Conservation (phyloP, 1,284 basidiomycete species). For the Earliella scabrosa region DNA sequence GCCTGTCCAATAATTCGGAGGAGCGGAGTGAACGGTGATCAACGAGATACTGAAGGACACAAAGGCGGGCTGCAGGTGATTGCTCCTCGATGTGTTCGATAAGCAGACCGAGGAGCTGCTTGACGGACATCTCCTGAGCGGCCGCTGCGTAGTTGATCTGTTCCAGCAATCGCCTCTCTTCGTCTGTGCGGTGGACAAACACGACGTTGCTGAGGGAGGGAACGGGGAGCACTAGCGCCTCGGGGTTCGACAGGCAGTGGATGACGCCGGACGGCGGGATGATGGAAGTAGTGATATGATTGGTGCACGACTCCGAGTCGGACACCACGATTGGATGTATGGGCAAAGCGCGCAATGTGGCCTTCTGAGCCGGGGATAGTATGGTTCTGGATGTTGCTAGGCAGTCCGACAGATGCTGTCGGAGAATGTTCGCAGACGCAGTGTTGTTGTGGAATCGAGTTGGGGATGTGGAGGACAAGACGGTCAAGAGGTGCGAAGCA, state of each 20-base stretch:
- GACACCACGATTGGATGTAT: slow-evolving; percentile 10
- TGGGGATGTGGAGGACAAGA: neutral
- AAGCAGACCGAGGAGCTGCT: slow-evolving; percentile 4
- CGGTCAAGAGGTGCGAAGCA: slow-evolving; percentile 9
- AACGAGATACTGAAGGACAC: slow-evolving; percentile 10
- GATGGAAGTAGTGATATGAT: neutral
- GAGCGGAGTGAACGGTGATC: neutral
- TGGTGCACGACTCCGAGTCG: too few species aligned
- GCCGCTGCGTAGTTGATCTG: slow-evolving; percentile 10
- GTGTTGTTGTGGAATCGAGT: too few species aligned
- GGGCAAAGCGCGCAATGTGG: slow-evolving; percentile 6
- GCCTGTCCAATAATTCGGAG: neutral
- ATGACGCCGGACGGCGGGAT: neutral
- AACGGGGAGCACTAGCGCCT: neutral
- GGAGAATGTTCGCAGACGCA: neutral
- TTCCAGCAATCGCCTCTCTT: slow-evolving; percentile 2
- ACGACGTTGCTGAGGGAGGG: neutral
- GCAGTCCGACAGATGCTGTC: slow-evolving; percentile 1
- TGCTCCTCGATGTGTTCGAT: slow-evolving; percentile 10
- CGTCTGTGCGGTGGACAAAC: slow-evolving; percentile 1
- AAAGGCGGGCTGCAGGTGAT: neutral
- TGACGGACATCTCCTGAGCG: neutral
- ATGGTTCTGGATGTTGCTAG: neutral
- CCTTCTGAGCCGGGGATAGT: neutral
- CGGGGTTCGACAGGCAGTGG: neutral